Percentiles rank a stretch among this genome's conserved stretches.
phyloP scores from a whole-genome alignment of 331 rosid genomes.

The Cydonia oblonga region DNA sequence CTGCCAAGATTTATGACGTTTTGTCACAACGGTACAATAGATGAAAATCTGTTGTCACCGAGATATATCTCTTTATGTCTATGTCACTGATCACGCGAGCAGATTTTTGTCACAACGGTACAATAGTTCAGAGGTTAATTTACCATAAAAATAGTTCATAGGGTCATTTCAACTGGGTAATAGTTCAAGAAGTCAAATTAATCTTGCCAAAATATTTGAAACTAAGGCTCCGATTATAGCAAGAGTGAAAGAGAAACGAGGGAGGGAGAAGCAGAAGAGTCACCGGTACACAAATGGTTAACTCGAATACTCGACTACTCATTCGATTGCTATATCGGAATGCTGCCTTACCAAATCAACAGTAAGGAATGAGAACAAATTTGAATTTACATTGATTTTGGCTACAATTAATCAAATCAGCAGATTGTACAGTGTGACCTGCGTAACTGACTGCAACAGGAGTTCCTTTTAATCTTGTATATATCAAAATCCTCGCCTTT shows the following conservation, averaged over 20 bases:
- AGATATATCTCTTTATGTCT: no score
- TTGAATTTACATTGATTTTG: constrained; percentile 2
- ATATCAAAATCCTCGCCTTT: background rate
- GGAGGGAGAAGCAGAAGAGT: background rate
- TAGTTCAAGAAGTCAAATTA: no score
- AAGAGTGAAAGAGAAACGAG: background rate
- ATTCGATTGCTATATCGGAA: background rate
- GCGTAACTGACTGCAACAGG: background rate
- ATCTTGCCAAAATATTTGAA: background rate
- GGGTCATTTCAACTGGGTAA: no score
- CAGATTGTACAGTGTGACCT: background rate
- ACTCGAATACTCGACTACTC: background rate
- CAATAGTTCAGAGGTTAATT: no score
- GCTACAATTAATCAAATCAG: constrained; percentile 1
- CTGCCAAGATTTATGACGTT: background rate
- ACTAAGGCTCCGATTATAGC: background rate
- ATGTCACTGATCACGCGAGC: no score
- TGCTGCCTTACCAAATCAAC: background rate
- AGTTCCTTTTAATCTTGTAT: background rate
- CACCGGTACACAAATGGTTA: no score
- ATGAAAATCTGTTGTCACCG: no score
- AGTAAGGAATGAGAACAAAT: background rate
- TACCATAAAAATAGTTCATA: no score
- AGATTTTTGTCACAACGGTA: no score
- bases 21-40: no score